These are phyloP conservation scores for Lichtheimia corymbifera DNA, from an alignment of 371 early-diverging fungal species.

Conservation along the genomic window DNA sequence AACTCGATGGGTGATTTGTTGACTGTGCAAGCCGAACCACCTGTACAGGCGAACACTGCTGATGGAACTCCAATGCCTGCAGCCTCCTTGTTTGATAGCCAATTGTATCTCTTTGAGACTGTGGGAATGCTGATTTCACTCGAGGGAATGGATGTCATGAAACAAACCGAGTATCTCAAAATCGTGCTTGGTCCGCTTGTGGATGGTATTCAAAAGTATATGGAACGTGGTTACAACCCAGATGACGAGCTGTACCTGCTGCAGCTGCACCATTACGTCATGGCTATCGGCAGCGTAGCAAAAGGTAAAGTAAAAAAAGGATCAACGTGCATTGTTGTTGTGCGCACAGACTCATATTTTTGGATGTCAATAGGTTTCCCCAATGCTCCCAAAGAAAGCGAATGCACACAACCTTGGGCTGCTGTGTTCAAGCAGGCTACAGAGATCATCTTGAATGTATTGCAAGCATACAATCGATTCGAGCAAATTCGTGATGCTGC, in stretches of 20 bases:
- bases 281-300: slow-evolving; percentile 85
- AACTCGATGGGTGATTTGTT: slow-evolving; percentile 74
- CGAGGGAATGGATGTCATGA: slow-evolving; percentile 63
- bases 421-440: slow-evolving; percentile 80
- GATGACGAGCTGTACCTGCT: slow-evolving; percentile 70
- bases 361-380: slow-evolving; percentile 68
- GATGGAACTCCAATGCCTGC: slow-evolving; percentile 56
- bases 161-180: slow-evolving; percentile 77
- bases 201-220: slow-evolving; percentile 62
- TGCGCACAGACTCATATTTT: slow-evolving; percentile 3
- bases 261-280: slow-evolving; percentile 82
- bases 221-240: slow-evolving; percentile 55
- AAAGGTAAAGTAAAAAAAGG: slow-evolving; percentile 59
- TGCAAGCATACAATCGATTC: slow-evolving; percentile 69
- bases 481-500: slow-evolving; percentile 83
- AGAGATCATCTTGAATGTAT: slow-evolving; percentile 74
- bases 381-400: slow-evolving; percentile 52
- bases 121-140: slow-evolving; percentile 87
- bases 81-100: slow-evolving; percentile 74
- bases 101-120: slow-evolving; percentile 90
- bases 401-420: slow-evolving; percentile 58
- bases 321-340: not conserved
- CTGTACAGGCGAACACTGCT: slow-evolving; percentile 43
- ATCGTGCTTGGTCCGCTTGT: slow-evolving; percentile 82
- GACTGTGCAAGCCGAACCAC: slow-evolving; percentile 67